Base-by-base conservation (phyloP, 768 basidiomycete species). In the Termitomyces sp. region DNA sequence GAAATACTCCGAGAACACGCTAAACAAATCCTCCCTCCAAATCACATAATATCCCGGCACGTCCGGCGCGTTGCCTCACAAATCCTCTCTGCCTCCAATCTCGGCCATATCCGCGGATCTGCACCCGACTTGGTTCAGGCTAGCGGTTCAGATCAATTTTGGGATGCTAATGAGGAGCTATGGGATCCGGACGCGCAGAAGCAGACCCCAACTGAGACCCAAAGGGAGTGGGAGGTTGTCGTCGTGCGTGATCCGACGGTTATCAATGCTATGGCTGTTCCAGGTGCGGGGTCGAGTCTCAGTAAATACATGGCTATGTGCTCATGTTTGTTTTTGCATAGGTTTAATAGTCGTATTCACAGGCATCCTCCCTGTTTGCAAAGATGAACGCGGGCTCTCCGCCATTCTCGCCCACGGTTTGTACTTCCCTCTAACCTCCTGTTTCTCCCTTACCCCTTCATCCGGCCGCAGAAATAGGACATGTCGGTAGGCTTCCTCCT, bases 301-400 rank as follows among this genome's bases (percentile, higher is more conserved):
- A 17, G 15, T 17, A 34, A 12, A 3, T 12, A 11, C 12, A 34
- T 34, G 32, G 14, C 35, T 32, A 40, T 53, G 32, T 40, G n/a
- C 21, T 42, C 7, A 45, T 28, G 5, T 7, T 0, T 22, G 15
- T 3, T 8, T 19, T 7, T n/a, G 21, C 7, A 12, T 15, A 84
- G 88, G 87, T 1, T 78, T 85, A 48, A 85, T 97, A 51, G 79
- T 93, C 32, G 89, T 98, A 10, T 96, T 90, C 64, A 93, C 92
- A 0, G 94, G 94, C 0, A 91, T 97, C 35, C 68, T 97, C 3
- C 90, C 89, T 0, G 71, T 94, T 6, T 85, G 84, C 45, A 74
- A 72, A 57, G 84, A 92, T 58, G 90, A 93, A 60, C 80, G 88
- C 62, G 92, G 91, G 0, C 72, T 98, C 0, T 90, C 94, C 1